Evolutionary conservation across 805 yeast species (phyloP), one percentile per base, ranked within the genome.

Genomic region (Wickerhamiella qilinensis): DNA sequence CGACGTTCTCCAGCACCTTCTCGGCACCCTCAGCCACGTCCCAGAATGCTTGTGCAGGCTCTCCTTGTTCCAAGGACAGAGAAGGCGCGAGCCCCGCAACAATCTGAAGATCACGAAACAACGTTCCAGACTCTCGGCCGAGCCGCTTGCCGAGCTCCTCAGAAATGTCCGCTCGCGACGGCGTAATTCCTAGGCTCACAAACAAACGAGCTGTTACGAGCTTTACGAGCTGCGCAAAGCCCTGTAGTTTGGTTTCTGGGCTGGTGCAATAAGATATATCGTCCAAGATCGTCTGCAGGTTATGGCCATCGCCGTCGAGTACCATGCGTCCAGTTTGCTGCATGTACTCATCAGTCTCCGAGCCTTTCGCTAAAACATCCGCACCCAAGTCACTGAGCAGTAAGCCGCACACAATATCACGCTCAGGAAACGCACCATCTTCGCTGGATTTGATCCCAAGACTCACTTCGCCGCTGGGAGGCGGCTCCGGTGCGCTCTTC

Each of bases 21-120:
- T 47, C 37, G 4, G 61, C 60, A 2, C 60, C 61, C 27, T 54
- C 49, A 25, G 54, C 48, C 15, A 58, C 60, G 34, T 58, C 62
- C 52, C 58, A 54, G 35, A 58, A 58, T n/a, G 58, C 57, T 36
- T 51, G 51, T 25, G 57, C 57, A 6, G 42, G 42, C 32, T 50
- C 55, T 3, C 51, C 50, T 40, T 48, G 22, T 21, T 55, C 59
- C 22, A 56, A 46, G 7, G 49, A 43, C 14, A 38, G 38, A 1
- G 55, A 44, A 4, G 58, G 55, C 2, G 55, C 57, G 37, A 57
- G 50, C 5, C 58, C 49, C 1, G 60, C 50, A 27, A 58, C 49
- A 17, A 53, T 43, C 38, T 58, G 62, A 24, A 58, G 41, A 37
- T 58, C 63, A 14, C 59, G 41, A 35, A 51, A 58, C 20, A 58